Base-by-base conservation (phyloP, 2,329 filamentous ascomycete genomes). In the Mycogone perniciosa region DNA sequence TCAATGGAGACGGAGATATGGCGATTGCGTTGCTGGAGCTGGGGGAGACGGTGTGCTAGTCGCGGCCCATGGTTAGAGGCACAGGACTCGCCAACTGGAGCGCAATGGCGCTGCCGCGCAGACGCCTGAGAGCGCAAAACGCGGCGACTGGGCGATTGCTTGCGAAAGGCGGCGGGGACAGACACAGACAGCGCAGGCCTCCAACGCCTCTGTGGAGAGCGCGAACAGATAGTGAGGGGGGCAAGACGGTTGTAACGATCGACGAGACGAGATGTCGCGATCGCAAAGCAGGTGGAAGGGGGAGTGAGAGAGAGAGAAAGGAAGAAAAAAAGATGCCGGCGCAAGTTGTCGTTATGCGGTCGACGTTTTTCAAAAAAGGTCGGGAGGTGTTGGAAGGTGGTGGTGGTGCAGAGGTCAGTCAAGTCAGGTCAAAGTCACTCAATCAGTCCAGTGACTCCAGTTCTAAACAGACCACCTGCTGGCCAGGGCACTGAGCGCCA, bases 11-110 rank as follows among this genome's bases (percentile, higher is more conserved):
- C n/a, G 50, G 41, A 39, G 48, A 44, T 27, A 51, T 51, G 43
- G 46, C 45, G 42, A 47, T 54, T 44, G 51, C 52, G 53, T 57
- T 54, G 48, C 56, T 53, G 51, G 53, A 56, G 56, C 53, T 54
- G 53, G 52, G 49, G 53, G 53, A 50, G 46, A 52, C 44, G 46
- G 53, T 54, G 55, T 59, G 58, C 62, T 62, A 67, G 57, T 65
- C 62, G 62, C 61, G 57, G 64, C 65, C 61, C 65, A 67, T 67
- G 58, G 62, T 66, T 58, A 59, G 60, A 47, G 35, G 27, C 35
- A 39, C 26, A 6, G 34, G 35, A 26, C 39, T 38, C n/a, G 20
- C 30, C 30, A 26, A 35, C 31, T 13, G 26, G 31, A 26, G 43
- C 43, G 43, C 30, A 27, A n/a, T 11, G 20, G 43, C 31, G 43